A percentile compares a stretch with the other conserved stretches of the same genome.
These are phyloP conservation scores for Aureobasidium sp. DNA, from an alignment of 2,329 filamentous ascomycete species.

Conservation along the genomic window DNA sequence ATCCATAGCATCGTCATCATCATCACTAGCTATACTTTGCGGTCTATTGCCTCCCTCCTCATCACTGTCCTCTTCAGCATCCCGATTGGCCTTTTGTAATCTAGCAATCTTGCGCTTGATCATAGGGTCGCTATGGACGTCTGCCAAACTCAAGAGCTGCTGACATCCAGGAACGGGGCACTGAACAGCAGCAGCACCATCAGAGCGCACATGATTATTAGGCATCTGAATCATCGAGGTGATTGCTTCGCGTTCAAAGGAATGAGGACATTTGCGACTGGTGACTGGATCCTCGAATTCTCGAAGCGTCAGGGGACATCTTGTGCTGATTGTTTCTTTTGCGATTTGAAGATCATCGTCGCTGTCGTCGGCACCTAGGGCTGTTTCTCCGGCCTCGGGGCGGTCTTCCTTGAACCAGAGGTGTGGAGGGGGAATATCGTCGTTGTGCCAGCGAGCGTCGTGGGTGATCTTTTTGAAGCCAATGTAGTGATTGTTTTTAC, in stretches of 20 bases:
- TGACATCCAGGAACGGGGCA: constrained; percentile 75
- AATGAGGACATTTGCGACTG: constrained; percentile 74
- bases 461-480: constrained; percentile 69
- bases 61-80: constrained; percentile 51
- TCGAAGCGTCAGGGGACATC: constrained; percentile 74
- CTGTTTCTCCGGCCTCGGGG: constrained; percentile 46
- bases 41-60: constrained; percentile 32
- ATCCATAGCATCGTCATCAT: constrained; percentile 26
- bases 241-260: constrained; percentile 74
- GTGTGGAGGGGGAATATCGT: constrained; percentile 61
- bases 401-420: constrained; percentile 68
- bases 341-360: constrained; percentile 77
- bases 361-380: constrained; percentile 42
- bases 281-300: constrained; percentile 73
- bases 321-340: constrained; percentile 69
- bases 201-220: constrained; percentile 1
- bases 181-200: constrained; percentile 42
- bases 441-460: constrained; percentile 61
- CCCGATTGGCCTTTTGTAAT: constrained; percentile 49
- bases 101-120: constrained; percentile 67
- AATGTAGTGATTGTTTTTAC: constrained; percentile 65
- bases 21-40: constrained; percentile 33
- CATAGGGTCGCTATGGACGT: constrained; percentile 64
- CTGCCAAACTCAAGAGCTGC: constrained; percentile 55
- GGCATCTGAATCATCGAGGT: constrained; percentile 53